Evolutionary conservation across 441 rosid species (phyloP), one percentile per base, ranked within the genome.

Genomic region (Mallotus japonicus): DNA sequence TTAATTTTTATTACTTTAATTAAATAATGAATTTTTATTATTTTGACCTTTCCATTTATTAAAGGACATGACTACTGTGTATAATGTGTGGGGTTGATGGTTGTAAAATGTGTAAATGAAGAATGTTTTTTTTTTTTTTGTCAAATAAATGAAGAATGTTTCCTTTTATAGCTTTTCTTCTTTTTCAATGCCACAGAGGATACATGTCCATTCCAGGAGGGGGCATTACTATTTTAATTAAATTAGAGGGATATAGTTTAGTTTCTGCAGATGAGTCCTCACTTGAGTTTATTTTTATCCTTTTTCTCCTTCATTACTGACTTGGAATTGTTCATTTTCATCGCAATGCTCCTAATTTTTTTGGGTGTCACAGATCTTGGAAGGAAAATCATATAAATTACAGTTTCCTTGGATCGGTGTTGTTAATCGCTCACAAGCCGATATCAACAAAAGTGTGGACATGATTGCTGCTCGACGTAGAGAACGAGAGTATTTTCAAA

Each of bases 331-430:
- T 61, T 54, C 9, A 63, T 57, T 70, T 73, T 66, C 62, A 65
- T 20, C 68, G 19, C 44, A 19, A 59, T 58, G 67, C 19, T 20
- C 72, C 16, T 60, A 24, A 65, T 71, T 68, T 71, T n/a, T 32
- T 73, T 73, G 79, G 70, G 76, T 69, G 79, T 69, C 55, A 46
- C 76, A 95, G 99, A 92, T 95, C 53, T 74, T 95, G 85, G 99
- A 92, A 85, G 99, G 99, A 69, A 92, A 83, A 84, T 68, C 97
- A 20, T 92, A 86, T 75, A 87, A 90, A 75, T 87, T 95, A 59
- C 92, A 95, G 61, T 92, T 83, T 83, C 97, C 98, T 40, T 95
- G 99, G 99, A 80, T 92, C 78, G 98, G 99, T 81, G 97, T 95
- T 47, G 99, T 95, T 74, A 95, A 95, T 69, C 97, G 99, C 53